Percentiles rank a stretch among this genome's conserved stretches.
Conservation (phyloP, 75 land plant species). For the Sequoia sempervirens region DNA sequence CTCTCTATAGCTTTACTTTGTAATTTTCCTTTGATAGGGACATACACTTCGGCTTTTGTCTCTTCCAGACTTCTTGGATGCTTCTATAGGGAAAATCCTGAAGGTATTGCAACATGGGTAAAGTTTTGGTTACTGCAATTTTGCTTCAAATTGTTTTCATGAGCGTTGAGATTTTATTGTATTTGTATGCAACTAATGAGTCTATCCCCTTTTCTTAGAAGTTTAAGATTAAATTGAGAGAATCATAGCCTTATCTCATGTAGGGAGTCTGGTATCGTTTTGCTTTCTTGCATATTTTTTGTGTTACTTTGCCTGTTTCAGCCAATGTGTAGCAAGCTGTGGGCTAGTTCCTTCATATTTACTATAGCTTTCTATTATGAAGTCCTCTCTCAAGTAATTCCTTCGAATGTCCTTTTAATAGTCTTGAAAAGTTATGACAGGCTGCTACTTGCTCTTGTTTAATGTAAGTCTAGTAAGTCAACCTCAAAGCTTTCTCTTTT, state of each 20-base stretch:
- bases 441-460: background rate
- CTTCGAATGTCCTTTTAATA: background rate
- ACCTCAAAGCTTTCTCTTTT: background rate
- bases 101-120: slow-evolving; percentile 40
- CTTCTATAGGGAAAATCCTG: slow-evolving; percentile 89
- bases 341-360: background rate
- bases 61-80: slow-evolving; percentile 90
- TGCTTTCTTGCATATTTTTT: background rate
- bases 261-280: background rate
- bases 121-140: background rate
- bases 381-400: background rate
- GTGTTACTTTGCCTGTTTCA: background rate
- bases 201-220: background rate
- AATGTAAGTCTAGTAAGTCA: background rate
- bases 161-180: background rate
- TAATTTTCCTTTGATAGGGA: slow-evolving; percentile 42
- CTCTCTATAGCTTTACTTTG: background rate
- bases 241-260: background rate
- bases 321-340: background rate
- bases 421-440: background rate
- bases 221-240: background rate
- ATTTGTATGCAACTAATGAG: background rate
- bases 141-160: background rate
- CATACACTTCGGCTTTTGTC: slow-evolving; percentile 88
- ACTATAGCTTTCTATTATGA: background rate